Percentiles rank a stretch among this genome's conserved stretches.
phyloP scores from a whole-genome alignment of 371 early-diverging fungal genomes.

The Mortierella sp. region DNA sequence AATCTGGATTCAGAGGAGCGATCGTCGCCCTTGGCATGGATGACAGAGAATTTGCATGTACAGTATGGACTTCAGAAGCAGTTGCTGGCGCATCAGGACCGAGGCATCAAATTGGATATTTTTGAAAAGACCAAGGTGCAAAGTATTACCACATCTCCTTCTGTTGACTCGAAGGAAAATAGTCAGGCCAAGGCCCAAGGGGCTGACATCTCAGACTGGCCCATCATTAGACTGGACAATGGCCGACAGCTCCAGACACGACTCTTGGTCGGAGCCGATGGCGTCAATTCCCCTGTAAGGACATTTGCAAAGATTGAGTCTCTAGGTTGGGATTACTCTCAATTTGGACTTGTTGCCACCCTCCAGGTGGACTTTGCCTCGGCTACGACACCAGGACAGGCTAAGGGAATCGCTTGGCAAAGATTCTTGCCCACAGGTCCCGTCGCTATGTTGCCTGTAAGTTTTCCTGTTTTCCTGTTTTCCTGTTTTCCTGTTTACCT shows the following conservation, averaged over 20 bases:
- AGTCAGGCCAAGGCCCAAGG: background rate
- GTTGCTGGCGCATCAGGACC: conserved; percentile 57
- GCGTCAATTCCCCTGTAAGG: conserved; percentile 89
- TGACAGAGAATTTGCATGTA: conserved; percentile 61
- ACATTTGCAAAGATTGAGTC: conserved; percentile 84
- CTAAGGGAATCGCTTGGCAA: conserved; percentile 80
- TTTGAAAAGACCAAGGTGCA: conserved; percentile 69
- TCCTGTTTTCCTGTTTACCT: background rate
- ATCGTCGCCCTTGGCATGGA: conserved; percentile 55
- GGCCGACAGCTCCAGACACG: conserved; percentile 64
- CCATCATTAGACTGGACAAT: conserved; percentile 64
- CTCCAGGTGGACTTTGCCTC: conserved; percentile 73
- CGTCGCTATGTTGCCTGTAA: conserved; percentile 90
- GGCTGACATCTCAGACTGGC: conserved; percentile 70
- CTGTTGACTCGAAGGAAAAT: background rate
- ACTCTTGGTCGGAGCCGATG: conserved; percentile 91
- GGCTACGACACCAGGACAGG: conserved; percentile 34
- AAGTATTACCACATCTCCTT: conserved; percentile 35
- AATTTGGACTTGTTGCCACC: conserved; percentile 92
- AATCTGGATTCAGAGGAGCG: conserved; percentile 56
- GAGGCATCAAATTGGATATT: conserved; percentile 60
- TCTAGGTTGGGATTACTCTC: conserved; percentile 89
- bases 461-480: conserved; percentile 3
- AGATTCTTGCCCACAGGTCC: conserved; percentile 95
- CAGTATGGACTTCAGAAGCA: conserved; percentile 64